These are phyloP conservation scores for Rhodotorula paludigena DNA, from an alignment of 768 basidiomycete genomes.

Conservation along the genomic window DNA sequence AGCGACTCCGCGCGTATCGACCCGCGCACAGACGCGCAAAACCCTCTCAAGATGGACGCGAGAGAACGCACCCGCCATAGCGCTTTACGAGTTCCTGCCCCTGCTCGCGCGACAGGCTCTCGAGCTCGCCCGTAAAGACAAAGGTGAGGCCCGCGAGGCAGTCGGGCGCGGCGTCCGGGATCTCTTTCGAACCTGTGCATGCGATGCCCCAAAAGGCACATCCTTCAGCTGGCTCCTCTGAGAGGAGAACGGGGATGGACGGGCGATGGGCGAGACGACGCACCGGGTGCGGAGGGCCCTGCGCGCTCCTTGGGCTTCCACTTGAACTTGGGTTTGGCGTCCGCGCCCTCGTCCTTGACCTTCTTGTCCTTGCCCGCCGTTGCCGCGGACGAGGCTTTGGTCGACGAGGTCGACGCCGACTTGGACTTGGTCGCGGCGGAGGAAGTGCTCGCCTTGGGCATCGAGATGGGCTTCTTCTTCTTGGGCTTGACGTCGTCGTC, in stretches of 20 bases:
- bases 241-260: conserved; percentile 33
- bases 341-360: conserved; percentile 38
- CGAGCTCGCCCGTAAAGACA: conserved; percentile 88
- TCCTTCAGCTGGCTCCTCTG: no score
- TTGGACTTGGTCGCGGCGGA: conserved; percentile 1
- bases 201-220: no score
- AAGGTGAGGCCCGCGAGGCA: conserved; percentile 81
- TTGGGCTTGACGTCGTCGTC: conserved; percentile 30
- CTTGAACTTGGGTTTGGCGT: conserved; percentile 47
- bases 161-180: conserved; percentile 66
- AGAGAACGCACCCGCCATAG: conserved; percentile 69
- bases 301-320: conserved; percentile 46
- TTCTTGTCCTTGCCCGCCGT: conserved; percentile 8
- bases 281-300: conserved; percentile 56
- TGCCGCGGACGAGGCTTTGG: conserved; percentile 6
- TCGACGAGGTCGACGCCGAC: conserved; percentile 14
- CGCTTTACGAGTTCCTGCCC: conserved; percentile 83
- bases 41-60: no score
- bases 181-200: conserved; percentile 57
- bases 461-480: not conserved
- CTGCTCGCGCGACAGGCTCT: conserved; percentile 80
- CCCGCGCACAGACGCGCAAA: no score
- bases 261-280: conserved; percentile 48
- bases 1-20: no score
- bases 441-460: no score